phyloP scores from a whole-genome alignment of 78 protist species.

The Speleostelium caveatum region DNA sequence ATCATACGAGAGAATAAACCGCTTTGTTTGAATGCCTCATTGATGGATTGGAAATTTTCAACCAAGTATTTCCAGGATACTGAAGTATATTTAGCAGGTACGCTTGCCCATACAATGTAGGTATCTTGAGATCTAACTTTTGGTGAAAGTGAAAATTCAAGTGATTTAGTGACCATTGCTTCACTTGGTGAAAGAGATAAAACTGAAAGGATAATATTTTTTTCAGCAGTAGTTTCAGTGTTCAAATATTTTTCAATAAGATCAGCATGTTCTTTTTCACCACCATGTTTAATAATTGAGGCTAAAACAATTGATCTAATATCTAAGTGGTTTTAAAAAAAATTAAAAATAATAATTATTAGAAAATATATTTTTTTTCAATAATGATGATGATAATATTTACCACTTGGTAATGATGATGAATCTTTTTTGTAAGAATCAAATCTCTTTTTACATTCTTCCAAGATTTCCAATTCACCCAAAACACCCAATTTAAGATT shows the following conservation, averaged over 20 bases:
- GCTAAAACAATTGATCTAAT: constrained; percentile 21
- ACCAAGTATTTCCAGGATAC: constrained; percentile 29
- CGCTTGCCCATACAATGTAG: constrained; percentile 28
- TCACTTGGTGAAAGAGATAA: not conserved
- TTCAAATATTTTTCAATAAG: constrained; percentile 37
- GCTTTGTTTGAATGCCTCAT: not conserved
- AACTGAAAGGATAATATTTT: not conserved
- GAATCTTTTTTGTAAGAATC: constrained; percentile 2
- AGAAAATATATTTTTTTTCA: too few species aligned
- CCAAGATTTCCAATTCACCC: constrained; percentile 11
- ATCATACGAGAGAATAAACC: constrained; percentile 31
- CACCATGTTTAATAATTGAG: constrained; percentile 25
- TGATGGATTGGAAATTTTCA: not conserved
- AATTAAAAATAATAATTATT: too few species aligned
- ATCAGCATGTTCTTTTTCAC: constrained; percentile 12
- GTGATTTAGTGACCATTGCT: constrained; percentile 11
- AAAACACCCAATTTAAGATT: constrained; percentile 9
- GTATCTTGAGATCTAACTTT: constrained; percentile 53
- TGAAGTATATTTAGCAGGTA: not conserved
- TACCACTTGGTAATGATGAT: constrained; percentile 24
- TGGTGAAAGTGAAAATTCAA: constrained; percentile 27
- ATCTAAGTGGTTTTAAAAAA: too few species aligned
- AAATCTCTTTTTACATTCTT: constrained; percentile 55
- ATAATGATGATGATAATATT: too few species aligned
- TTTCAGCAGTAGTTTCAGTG: constrained; percentile 15